Conservation (phyloP, 1,284 basidiomycete species). For the Rhodotorula sp. region DNA sequence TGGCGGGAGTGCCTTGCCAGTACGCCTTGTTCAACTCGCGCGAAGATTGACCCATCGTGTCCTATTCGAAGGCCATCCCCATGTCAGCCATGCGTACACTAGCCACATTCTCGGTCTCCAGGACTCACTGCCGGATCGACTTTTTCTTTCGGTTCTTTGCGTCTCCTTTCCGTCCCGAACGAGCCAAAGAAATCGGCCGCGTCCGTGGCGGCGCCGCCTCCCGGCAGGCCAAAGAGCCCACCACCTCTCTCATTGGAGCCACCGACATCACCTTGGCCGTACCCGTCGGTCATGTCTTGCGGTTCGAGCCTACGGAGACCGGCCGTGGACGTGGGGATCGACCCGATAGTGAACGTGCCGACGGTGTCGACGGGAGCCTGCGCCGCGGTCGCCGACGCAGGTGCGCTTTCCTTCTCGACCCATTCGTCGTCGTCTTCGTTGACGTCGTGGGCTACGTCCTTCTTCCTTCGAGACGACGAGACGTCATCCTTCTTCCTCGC, state of each 20-base stretch:
- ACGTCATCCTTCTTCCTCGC: neutral
- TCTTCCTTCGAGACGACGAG: neutral
- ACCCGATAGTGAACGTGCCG: slow-evolving; percentile 36
- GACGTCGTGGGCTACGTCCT: neutral
- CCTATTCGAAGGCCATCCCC: slow-evolving; percentile 52
- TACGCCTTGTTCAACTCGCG: slow-evolving; percentile 69
- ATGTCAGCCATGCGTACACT: neutral
- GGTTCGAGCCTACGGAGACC: slow-evolving; percentile 7
- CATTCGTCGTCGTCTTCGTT: slow-evolving; percentile 41
- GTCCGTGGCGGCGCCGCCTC: slow-evolving; percentile 4
- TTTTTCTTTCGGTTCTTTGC: slow-evolving; percentile 62
- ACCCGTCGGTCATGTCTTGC: slow-evolving; percentile 61
- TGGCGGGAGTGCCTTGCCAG: slow-evolving; percentile 56
- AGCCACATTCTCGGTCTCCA: neutral
- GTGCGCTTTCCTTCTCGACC: slow-evolving; percentile 36
- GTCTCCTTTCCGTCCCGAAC: slow-evolving; percentile 72
- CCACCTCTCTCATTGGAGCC: slow-evolving; percentile 15
- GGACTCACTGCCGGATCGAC: slow-evolving; percentile 58
- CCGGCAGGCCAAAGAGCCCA: slow-evolving; percentile 31
- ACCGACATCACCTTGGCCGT: slow-evolving; percentile 62
- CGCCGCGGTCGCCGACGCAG: too few relatives aligned
- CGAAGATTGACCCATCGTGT: slow-evolving; percentile 51
- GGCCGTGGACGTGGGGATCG: slow-evolving; percentile 5
- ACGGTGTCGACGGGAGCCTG: slow-evolving; percentile 33
- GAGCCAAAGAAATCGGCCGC: slow-evolving; percentile 76